A percentile compares a stretch with the other conserved stretches of the same genome.
These are phyloP conservation scores for Cordyceps javanica DNA, from an alignment of 2,329 filamentous ascomycete genomes.

Conservation along the genomic window DNA sequence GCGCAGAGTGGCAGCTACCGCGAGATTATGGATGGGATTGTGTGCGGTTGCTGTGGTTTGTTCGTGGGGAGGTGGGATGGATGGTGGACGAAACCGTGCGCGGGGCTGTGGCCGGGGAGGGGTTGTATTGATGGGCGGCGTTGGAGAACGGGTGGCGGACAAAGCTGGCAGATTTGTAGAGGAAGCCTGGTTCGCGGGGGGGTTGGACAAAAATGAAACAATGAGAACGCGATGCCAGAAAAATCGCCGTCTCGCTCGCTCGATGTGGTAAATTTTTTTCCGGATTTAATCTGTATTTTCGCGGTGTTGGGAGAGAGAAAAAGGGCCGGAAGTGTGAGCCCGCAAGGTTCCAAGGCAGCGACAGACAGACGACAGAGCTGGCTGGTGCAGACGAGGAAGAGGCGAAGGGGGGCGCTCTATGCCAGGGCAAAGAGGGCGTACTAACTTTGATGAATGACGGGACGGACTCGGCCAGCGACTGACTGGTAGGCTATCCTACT, in stretches of 20 bases:
- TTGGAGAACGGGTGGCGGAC: background rate
- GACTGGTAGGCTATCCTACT: too few species aligned
- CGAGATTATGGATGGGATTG: conserved; percentile 9
- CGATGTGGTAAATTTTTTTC: background rate
- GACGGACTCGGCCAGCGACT: too few species aligned
- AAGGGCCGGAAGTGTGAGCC: background rate
- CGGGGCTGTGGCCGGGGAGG: conserved; percentile 3
- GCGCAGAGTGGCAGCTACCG: conserved; percentile 14
- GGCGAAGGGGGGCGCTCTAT: background rate
- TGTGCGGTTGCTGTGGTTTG: conserved; percentile 5
- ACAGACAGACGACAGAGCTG: conserved; percentile 1
- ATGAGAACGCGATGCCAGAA: background rate
- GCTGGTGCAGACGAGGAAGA: background rate
- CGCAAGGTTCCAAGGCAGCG: background rate
- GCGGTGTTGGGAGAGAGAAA: background rate
- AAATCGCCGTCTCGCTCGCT: background rate
- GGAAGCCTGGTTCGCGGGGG: too few species aligned
- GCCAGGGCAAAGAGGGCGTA: background rate
- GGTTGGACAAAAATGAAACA: background rate
- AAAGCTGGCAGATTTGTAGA: background rate
- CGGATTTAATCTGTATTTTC: background rate
- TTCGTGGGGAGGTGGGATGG: conserved; percentile 9
- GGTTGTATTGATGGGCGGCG: background rate
- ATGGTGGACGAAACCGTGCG: conserved; percentile 7
- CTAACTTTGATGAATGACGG: too few species aligned